A percentile compares a stretch with the other conserved stretches of the same genome.
These are phyloP conservation scores for Penicillium fimorum DNA, from an alignment of 495 filamentous ascomycete species.

Conservation along the genomic window DNA sequence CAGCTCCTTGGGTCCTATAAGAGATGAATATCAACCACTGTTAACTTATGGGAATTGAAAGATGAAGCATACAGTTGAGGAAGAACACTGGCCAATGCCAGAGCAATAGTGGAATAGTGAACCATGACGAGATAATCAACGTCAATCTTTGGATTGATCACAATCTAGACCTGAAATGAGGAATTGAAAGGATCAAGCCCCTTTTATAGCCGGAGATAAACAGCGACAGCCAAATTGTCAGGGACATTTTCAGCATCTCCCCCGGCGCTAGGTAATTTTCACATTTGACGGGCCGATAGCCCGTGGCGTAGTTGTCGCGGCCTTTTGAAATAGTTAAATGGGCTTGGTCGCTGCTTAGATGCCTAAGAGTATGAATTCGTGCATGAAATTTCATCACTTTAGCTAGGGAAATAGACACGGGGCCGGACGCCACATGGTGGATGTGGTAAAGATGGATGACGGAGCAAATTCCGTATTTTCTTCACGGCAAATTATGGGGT, in stretches of 20 bases:
- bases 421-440: neutral
- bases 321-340: constrained; percentile 9
- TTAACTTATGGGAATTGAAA: neutral
- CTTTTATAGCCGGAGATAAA: neutral
- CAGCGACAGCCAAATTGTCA: neutral
- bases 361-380: neutral
- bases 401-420: neutral
- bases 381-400: constrained; percentile 1
- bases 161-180: neutral
- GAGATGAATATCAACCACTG: neutral
- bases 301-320: constrained; percentile 30
- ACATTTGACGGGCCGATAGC: constrained; percentile 16
- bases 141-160: neutral
- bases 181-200: neutral
- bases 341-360: neutral
- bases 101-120: constrained; percentile 17
- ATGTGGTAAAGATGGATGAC: neutral
- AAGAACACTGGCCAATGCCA: constrained; percentile 28
- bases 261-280: constrained; percentile 10
- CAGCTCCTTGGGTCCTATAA: constrained; percentile 24
- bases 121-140: constrained; percentile 22
- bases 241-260: constrained; percentile 7
- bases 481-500: constrained; percentile 8
- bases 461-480: constrained; percentile 19
- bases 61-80: constrained; percentile 24